These are phyloP conservation scores for Sarocladiaceae sp. DNA, from an alignment of 2,329 filamentous ascomycete genomes.

Conservation along the genomic window DNA sequence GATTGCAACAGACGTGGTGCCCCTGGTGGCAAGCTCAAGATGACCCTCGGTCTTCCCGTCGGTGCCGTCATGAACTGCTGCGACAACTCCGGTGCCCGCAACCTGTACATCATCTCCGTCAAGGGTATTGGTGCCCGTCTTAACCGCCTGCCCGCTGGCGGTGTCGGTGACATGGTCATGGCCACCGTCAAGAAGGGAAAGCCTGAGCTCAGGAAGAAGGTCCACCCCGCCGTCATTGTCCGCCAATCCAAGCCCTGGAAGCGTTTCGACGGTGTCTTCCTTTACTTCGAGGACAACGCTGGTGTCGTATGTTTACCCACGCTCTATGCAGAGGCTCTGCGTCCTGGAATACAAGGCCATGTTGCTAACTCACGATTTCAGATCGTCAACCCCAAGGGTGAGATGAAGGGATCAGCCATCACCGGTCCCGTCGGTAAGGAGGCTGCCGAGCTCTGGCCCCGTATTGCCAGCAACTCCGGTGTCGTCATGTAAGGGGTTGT, in stretches of 20 bases:
- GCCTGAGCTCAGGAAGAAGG: constrained; percentile 99
- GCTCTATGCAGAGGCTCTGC: too few species aligned
- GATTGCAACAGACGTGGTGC: constrained; percentile 64
- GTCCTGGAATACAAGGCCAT: too few species aligned
- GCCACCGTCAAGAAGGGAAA: constrained; percentile 99
- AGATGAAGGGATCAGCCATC: constrained; percentile 99
- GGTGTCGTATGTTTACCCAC: constrained; percentile 73
- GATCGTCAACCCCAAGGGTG: constrained; percentile 99
- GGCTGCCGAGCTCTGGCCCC: constrained; percentile 98
- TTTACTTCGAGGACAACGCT: constrained; percentile 99
- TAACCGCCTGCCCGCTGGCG: constrained; percentile 94
- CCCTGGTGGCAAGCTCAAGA: constrained; percentile 99
- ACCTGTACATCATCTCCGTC: constrained; percentile 99
- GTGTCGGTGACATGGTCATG: constrained; percentile 99
- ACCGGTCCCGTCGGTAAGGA: constrained; percentile 99
- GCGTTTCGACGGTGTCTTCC: constrained; percentile 95
- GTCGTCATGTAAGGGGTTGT: constrained; percentile 88
- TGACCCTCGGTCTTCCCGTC: constrained; percentile 99
- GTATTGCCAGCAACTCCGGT: constrained; percentile 99
- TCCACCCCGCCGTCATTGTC: constrained; percentile 99
- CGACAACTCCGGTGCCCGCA: constrained; percentile 98
- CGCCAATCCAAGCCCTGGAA: constrained; percentile 99
- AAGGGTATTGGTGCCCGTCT: constrained; percentile 97
- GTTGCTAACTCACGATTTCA: constrained; percentile 29
- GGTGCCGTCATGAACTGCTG: constrained; percentile 99